phyloP scores from a whole-genome alignment of 1,139 yeast species.

The Sugiyamaella sp. region DNA sequence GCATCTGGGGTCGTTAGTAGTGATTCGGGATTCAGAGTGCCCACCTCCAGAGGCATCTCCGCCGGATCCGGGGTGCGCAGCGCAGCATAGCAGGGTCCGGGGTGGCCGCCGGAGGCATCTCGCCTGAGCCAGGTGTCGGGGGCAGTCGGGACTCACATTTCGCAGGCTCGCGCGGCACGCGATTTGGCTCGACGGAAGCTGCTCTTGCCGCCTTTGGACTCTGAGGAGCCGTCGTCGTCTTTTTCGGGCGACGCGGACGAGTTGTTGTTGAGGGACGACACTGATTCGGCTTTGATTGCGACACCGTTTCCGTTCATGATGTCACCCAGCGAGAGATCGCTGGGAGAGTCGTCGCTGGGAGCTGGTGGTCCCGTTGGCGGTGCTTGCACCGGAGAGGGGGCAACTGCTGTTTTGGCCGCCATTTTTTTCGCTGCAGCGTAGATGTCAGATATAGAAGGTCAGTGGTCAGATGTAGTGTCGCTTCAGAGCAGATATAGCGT shows the following conservation, averaged over 20 bases:
- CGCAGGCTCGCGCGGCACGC: slow-evolving; percentile 41
- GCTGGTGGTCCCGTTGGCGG: too few species aligned
- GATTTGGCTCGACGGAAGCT: slow-evolving; percentile 40
- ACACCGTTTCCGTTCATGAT: not conserved
- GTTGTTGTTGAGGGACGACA: not conserved
- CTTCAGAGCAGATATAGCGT: too few species aligned
- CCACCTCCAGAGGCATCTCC: too few species aligned
- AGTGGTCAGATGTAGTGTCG: too few species aligned
- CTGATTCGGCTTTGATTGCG: not conserved
- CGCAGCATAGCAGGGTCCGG: slow-evolving; percentile 2
- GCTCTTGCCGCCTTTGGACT: slow-evolving; percentile 18
- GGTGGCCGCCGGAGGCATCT: not conserved
- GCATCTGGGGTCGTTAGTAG: slow-evolving; percentile 44
- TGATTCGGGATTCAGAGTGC: too few species aligned
- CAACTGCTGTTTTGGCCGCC: too few species aligned
- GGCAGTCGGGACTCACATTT: slow-evolving; percentile 37
- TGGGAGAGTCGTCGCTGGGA: too few species aligned
- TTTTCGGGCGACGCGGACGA: not conserved
- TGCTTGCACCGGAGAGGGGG: too few species aligned
- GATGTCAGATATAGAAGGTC: too few species aligned
- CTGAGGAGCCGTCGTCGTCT: slow-evolving; percentile 3
- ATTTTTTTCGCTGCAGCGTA: too few species aligned
- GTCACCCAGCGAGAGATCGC: not conserved
- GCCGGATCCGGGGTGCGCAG: too few species aligned
- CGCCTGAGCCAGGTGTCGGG: too few species aligned